Evolutionary conservation across 352 stramenopile genomes (phyloP).

Genomic region (Phytophthora pisi): DNA sequence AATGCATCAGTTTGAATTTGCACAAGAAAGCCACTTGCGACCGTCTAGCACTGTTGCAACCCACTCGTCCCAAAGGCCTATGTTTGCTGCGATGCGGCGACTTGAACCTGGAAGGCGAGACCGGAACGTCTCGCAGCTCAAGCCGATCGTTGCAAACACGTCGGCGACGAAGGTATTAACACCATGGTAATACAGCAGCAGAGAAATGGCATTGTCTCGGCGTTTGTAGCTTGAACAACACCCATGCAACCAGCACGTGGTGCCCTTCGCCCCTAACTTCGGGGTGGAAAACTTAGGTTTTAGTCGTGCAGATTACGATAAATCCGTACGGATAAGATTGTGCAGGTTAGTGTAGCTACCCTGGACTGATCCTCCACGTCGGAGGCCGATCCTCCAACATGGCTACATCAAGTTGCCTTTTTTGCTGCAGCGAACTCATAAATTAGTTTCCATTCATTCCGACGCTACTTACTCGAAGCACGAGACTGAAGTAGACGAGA

Average conservation of each 20-base stretch:
- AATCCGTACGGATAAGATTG: neutral
- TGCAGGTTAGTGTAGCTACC: conserved; percentile 20
- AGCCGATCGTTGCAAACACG: conserved; percentile 1
- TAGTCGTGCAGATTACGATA: neutral
- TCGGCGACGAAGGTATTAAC: neutral
- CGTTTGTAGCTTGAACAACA: neutral
- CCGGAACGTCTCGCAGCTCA: neutral
- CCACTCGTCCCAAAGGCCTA: neutral
- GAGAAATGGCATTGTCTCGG: conserved; percentile 8
- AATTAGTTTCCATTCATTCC: conserved; percentile 48
- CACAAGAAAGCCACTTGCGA: neutral
- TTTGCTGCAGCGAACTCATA: conserved; percentile 42
- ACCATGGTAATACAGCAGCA: neutral
- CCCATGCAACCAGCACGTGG: conserved; percentile 6
- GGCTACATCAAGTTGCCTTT: conserved; percentile 11
- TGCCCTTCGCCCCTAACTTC: neutral
- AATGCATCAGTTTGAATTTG: no score
- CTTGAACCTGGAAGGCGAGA: neutral
- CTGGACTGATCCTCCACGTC: conserved; percentile 1
- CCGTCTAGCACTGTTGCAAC: neutral
- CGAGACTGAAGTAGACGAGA: neutral
- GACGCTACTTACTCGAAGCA: conserved; percentile 24
- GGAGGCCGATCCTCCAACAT: neutral
- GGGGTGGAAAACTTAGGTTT: no score
- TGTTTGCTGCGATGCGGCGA: neutral